Base-by-base conservation (phyloP, 495 filamentous ascomycete species). In the Aspergillus funiculosus region DNA sequence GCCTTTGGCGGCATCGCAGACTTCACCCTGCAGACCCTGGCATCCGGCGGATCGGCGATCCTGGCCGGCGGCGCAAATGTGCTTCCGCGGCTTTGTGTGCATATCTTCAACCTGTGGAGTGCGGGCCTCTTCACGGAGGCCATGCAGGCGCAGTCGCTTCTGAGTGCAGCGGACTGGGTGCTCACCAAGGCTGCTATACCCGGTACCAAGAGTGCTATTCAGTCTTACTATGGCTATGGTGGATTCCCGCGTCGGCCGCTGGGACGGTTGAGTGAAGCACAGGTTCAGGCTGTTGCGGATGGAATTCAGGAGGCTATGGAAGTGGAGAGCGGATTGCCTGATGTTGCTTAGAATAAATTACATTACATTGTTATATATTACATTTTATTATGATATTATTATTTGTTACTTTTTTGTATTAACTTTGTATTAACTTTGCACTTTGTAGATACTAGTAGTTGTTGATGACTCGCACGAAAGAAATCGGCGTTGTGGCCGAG, bases 51-150 rank as follows among this genome's bases (percentile, higher is more conserved):
- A 6, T 83, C 79, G 31, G 88, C 88, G 22, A 89, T 91, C 60
- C 87, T 94, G 51, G 88, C 85, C 18, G 88, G 88, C 20, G 85
- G 86, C 11, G 88, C 88, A 15, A 94, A 94, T 54, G 88, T 94
- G 21, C 76, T 87, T 57, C 87, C 88, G 14, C 87, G 87, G 61
- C 72, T 83, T 9, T 91, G 85, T 58, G 86, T 88, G 24, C 77
- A 79, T 53, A 79, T 94, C n/a, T 92, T 87, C 78, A 75, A 83
- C 43, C 71, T 90, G 39, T 92, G 84, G 69, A 71, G 72, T 9
- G 72, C 82, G 56, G 87, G 87, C 7, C 81, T 81, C 57, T 75
- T 71, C 14, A 79, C 85, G 10, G 85, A 90, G 70, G 85, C 87
- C 1, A 78, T 85, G 29, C 76, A 76, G 53, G 69, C 85, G 27